Evolutionary conservation across 768 basidiomycete species (phyloP).

Genomic region (Boletus eberwhitei): DNA sequence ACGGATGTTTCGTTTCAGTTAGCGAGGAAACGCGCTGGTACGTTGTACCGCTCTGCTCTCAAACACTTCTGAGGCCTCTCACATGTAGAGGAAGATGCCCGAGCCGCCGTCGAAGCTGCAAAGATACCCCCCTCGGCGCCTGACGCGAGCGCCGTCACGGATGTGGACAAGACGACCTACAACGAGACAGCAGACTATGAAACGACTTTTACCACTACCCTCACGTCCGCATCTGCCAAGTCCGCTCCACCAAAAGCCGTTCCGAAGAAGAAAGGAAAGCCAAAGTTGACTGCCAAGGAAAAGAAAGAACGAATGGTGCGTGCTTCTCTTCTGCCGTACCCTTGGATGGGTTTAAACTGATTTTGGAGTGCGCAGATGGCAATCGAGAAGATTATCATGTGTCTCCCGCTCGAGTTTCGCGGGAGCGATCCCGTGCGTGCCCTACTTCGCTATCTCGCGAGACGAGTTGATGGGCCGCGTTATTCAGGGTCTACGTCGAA

Average conservation of each 20-base stretch:
- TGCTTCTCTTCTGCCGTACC: background rate
- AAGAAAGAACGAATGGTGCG: slow-evolving; percentile 78
- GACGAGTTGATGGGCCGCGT: background rate
- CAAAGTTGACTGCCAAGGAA: slow-evolving; percentile 72
- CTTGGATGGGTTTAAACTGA: background rate
- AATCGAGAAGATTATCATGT: slow-evolving; percentile 68
- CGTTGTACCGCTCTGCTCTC: slow-evolving; percentile 1
- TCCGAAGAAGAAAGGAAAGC: slow-evolving; percentile 55
- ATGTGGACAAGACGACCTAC: slow-evolving; percentile 30
- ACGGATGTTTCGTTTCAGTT: slow-evolving; percentile 55
- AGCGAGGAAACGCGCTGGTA: slow-evolving; percentile 61
- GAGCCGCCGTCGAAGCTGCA: slow-evolving; percentile 49
- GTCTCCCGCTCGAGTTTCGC: slow-evolving; percentile 85
- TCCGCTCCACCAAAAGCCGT: slow-evolving; percentile 37
- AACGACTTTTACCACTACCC: slow-evolving; percentile 34
- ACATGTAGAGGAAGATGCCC: slow-evolving; percentile 56
- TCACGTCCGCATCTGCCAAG: slow-evolving; percentile 34
- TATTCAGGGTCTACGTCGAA: slow-evolving; percentile 61
- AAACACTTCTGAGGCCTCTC: background rate
- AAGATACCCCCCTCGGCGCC: slow-evolving; percentile 33
- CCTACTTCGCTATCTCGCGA: background rate
- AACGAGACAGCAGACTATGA: slow-evolving; percentile 29
- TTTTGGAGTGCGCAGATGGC: slow-evolving; percentile 39
- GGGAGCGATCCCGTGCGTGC: slow-evolving; percentile 77
- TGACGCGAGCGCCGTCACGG: slow-evolving; percentile 15